These are phyloP conservation scores for Hypoxylon lenormandii DNA, from an alignment of 495 filamentous ascomycete species.

Conservation along the genomic window DNA sequence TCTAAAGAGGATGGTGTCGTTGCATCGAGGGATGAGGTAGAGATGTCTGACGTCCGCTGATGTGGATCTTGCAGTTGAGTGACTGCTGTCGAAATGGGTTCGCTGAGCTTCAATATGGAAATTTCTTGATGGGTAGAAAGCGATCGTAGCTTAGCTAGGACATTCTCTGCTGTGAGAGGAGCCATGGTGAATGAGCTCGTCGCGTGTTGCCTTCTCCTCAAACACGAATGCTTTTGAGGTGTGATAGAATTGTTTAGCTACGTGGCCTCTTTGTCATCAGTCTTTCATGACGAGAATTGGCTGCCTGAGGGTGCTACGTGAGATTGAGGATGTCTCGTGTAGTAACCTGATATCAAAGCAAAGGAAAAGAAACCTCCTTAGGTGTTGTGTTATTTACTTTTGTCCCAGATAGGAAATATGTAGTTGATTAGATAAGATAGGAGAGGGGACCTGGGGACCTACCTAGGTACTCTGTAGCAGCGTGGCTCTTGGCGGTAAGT, in stretches of 20 bases:
- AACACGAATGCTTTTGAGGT: background rate
- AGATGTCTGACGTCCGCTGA: slow-evolving; percentile 75
- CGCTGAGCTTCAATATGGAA: slow-evolving; percentile 79
- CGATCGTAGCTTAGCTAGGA: slow-evolving; percentile 55
- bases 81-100: slow-evolving; percentile 70
- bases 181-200: slow-evolving; percentile 20
- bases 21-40: slow-evolving; percentile 71
- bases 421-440: background rate
- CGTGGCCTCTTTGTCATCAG: background rate
- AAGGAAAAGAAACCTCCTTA: background rate
- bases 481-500: no score
- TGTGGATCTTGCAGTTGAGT: slow-evolving; percentile 55
- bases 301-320: background rate
- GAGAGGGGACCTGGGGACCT: background rate
- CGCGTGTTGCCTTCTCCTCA: slow-evolving; percentile 1
- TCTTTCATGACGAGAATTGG: background rate
- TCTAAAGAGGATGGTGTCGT: slow-evolving; percentile 80
- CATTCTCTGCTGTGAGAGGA: slow-evolving; percentile 48
- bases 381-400: slow-evolving; percentile 42
- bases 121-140: slow-evolving; percentile 67
- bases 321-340: background rate
- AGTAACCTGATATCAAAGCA: background rate
- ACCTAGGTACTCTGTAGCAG: no score
- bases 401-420: slow-evolving; percentile 43
- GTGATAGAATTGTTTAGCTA: background rate